phyloP scores from a whole-genome alignment of 768 basidiomycete species.

The Leucosporidium creatinivorum region DNA sequence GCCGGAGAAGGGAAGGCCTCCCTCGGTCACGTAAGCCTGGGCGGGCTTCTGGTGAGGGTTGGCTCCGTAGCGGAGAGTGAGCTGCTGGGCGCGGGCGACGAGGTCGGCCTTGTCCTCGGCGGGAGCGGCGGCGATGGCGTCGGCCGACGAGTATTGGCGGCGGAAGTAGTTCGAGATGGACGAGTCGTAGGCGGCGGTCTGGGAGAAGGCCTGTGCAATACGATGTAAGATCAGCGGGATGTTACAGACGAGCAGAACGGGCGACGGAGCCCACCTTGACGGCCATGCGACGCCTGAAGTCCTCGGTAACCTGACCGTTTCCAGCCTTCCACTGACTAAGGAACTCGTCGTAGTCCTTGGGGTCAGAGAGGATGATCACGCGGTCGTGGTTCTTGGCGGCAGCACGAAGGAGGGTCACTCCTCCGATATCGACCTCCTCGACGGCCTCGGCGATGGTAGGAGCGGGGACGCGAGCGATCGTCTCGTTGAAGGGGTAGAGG shows the following conservation, averaged over 20 bases:
- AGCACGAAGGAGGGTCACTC: conserved; percentile 91
- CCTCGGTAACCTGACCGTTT: conserved; percentile 65
- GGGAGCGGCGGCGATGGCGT: conserved; percentile 44
- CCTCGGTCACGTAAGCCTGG: conserved; percentile 83
- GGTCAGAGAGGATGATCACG: conserved; percentile 58
- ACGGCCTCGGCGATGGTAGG: conserved; percentile 88
- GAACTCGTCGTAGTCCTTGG: conserved; percentile 76
- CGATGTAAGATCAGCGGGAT: background rate
- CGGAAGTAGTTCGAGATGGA: conserved; percentile 96
- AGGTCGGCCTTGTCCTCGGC: conserved; percentile 56
- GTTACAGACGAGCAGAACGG: no score
- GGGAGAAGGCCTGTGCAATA: conserved; percentile 76
- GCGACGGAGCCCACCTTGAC: conserved; percentile 43
- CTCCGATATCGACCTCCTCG: conserved; percentile 98
- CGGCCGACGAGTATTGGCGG: conserved; percentile 85
- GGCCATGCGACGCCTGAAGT: conserved; percentile 68
- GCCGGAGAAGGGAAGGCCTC: conserved; percentile 92
- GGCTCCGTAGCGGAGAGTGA: conserved; percentile 85
- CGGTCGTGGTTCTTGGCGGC: conserved; percentile 95
- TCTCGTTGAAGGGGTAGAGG: conserved; percentile 90
- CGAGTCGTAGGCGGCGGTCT: conserved; percentile 89
- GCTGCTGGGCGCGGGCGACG: conserved; percentile 61
- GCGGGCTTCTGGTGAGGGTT: conserved; percentile 99
- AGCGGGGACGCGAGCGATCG: conserved; percentile 69
- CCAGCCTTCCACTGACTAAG: conserved; percentile 66